Conservation (phyloP, 2,329 filamentous ascomycete species). For the Esteya vermicola region DNA sequence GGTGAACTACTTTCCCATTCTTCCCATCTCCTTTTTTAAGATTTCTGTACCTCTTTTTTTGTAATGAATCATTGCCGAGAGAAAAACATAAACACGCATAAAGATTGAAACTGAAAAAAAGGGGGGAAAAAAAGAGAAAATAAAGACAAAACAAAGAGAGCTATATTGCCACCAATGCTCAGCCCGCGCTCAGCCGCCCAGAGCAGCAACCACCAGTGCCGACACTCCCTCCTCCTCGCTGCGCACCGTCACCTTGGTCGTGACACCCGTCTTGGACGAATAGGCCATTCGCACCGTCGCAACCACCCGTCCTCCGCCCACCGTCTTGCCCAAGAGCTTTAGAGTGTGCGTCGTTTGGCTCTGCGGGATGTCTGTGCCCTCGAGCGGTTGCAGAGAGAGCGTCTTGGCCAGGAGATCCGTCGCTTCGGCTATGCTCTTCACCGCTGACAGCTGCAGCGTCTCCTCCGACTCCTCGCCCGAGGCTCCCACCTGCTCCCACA, state of each 20-base stretch:
- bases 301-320: slow-evolving; percentile 78
- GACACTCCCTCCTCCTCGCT: slow-evolving; percentile 90
- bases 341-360: slow-evolving; percentile 85
- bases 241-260: slow-evolving; percentile 85
- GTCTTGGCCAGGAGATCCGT: slow-evolving; percentile 80
- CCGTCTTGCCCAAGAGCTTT: slow-evolving; percentile 91
- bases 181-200: slow-evolving; percentile 51
- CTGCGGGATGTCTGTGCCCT: slow-evolving; percentile 83
- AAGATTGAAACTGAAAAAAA: background rate
- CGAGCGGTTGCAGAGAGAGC: slow-evolving; percentile 81
- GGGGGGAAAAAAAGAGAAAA: background rate
- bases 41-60: no score
- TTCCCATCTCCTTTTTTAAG: no score
- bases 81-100: background rate
- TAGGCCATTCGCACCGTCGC: slow-evolving; percentile 85
- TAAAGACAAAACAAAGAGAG: background rate
- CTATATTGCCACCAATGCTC: background rate
- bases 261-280: slow-evolving; percentile 83
- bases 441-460: slow-evolving; percentile 72
- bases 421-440: slow-evolving; percentile 89
- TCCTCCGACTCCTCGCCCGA: slow-evolving; percentile 81
- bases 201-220: slow-evolving; percentile 66
- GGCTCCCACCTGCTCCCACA: slow-evolving; percentile 90
- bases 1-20: no score
- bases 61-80: no score